Evolutionary conservation across 371 early-diverging fungal species (phyloP), one percentile per base, ranked within the genome.

Genomic region (Mucor racemosus): DNA sequence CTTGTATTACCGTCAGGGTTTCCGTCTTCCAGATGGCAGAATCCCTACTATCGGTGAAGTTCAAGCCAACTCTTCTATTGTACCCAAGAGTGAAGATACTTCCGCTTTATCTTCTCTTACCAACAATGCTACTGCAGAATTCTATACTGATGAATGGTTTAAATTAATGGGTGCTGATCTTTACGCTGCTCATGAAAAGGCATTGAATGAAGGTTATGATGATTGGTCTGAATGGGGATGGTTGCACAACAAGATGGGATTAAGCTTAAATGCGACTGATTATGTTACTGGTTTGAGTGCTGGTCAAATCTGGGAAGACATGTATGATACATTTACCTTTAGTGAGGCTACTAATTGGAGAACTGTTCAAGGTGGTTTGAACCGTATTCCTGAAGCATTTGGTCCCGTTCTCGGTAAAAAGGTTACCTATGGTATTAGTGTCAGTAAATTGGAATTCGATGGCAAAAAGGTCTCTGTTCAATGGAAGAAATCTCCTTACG

Each of bases 161-260:
- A 61, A 73, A 35, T 35, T 68, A 8, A 73, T 76, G 68, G 60
- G 66, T 8, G 64, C 66, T 21, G 76, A 76, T 58, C 40, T 76
- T 34, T 76, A 76, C 42, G 62, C 58, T 21, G 76, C 76, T 9
- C 73, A 73, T 42, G 64, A 41, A 62, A 72, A 73, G 44, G 76
- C 76, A 5, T 11, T 76, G 21, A 54, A 68, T 36, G 74, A 73
- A 58, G 74, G 74, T 7, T 72, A 64, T 55, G 76, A 76, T 56
- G 73, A 72, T 39, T 76, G 76, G 76, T 76, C 76, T 5, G 76
- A 72, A 50, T 69, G 65, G 65, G 70, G 69, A 9, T 76, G 73
- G 69, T 44, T 76, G 19, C 73, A 76, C 44, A 68, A 76, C 60
- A 76, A 76, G 63, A 66, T 71, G 65, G 76, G 76, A 14, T 41